These are phyloP conservation scores for Fusarium sp. DNA, from an alignment of 2,329 filamentous ascomycete species.

Conservation along the genomic window DNA sequence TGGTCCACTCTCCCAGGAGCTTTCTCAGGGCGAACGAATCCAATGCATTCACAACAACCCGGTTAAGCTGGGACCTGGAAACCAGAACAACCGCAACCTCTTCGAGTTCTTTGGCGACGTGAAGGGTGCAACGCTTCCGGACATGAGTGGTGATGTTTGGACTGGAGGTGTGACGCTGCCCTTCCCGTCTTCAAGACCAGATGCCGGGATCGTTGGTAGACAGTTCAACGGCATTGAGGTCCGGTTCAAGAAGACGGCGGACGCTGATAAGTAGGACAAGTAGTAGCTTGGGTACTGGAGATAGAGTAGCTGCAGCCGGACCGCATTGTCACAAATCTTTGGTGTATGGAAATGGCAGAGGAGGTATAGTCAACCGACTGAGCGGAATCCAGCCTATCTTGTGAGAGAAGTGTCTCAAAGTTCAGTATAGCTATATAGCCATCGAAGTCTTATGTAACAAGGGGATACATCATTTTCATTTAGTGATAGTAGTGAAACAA, in stretches of 20 bases:
- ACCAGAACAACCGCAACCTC: not conserved
- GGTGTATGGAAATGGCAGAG: no score
- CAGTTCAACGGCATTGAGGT: conserved; percentile 6
- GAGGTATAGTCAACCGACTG: no score
- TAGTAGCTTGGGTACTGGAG: no score
- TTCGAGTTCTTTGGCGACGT: rapidly evolving
- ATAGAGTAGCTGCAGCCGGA: no score
- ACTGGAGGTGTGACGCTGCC: not conserved
- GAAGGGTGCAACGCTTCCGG: rapidly evolving
- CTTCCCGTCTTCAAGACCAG: not conserved
- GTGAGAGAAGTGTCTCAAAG: no score
- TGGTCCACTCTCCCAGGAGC: not conserved
- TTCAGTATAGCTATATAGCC: no score
- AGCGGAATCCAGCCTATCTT: no score
- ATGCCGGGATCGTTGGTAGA: not conserved
- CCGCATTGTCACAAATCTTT: no score
- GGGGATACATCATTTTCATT: no score
- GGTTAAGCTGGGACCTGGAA: not conserved
- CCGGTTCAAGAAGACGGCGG: not conserved
- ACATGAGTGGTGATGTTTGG: not conserved
- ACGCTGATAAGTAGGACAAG: not conserved
- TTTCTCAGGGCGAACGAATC: not conserved
- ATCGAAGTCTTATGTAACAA: no score
- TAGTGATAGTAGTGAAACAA: no score
- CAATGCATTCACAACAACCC: not conserved